Conservation (phyloP, 2,329 filamentous ascomycete species). For the Colletotrichum simmondsii region DNA sequence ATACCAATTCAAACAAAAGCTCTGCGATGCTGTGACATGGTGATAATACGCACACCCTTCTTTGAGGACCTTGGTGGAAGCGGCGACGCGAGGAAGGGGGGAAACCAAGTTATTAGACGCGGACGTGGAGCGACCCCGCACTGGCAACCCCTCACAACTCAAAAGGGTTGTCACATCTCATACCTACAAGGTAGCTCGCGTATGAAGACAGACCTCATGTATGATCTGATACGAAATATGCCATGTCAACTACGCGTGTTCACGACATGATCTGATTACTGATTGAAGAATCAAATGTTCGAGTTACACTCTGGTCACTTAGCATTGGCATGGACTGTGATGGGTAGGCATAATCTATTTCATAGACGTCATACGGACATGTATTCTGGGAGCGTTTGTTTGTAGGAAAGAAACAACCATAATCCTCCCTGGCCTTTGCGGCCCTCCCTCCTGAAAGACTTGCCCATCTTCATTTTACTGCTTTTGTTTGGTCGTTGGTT, state of each 20-base stretch:
- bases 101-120: no score
- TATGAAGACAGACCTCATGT: background rate
- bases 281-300: no score
- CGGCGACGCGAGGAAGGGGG: background rate
- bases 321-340: background rate
- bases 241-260: background rate
- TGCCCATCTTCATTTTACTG: conserved; percentile 33
- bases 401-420: conserved; percentile 32
- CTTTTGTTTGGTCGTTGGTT: conserved; percentile 31
- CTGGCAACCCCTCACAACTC: background rate
- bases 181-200: background rate
- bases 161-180: background rate
- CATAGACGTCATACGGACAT: conserved; percentile 32
- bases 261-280: no score
- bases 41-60: no score
- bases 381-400: conserved; percentile 24
- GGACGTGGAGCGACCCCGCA: background rate
- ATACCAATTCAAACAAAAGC: background rate
- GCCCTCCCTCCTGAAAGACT: conserved; percentile 28
- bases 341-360: conserved; percentile 34
- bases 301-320: no score
- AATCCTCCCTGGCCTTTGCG: conserved; percentile 26
- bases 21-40: background rate
- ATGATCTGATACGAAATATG: background rate
- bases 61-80: background rate